These are phyloP conservation scores for Nemania sp. DNA, from an alignment of 2,329 filamentous ascomycete genomes.

Conservation along the genomic window DNA sequence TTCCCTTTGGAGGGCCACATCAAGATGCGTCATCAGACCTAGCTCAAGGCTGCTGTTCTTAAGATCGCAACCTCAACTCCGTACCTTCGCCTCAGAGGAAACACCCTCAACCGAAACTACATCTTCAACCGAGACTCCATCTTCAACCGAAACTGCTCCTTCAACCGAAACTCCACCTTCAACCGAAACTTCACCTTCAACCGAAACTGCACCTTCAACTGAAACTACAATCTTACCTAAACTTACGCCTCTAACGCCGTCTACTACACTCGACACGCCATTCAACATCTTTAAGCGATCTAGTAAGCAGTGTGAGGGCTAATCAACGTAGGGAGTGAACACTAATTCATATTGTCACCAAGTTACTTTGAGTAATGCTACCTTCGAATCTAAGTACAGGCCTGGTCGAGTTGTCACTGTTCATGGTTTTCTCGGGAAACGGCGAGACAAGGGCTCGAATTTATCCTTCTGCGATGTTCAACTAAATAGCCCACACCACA, in stretches of 20 bases:
- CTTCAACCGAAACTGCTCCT: neutral
- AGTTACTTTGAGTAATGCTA: conserved; percentile 18
- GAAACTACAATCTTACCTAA: neutral
- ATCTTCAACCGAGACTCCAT: neutral
- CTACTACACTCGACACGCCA: neutral
- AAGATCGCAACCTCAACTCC: conserved; percentile 8
- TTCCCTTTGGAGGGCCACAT: conserved; percentile 21
- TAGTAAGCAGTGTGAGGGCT: conserved; percentile 39
- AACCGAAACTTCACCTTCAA: neutral
- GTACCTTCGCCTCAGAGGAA: conserved; percentile 11
- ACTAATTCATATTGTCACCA: conserved; percentile 9
- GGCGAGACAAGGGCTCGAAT: conserved; percentile 74
- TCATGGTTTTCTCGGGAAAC: conserved; percentile 78
- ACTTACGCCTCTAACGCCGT: too few relatives aligned
- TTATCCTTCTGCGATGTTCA: conserved; percentile 76
- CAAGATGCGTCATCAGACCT: conserved; percentile 10
- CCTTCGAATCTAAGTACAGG: conserved; percentile 33
- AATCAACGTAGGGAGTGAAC: neutral
- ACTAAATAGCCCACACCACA: conserved; percentile 29
- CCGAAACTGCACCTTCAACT: too few relatives aligned
- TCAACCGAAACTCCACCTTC: neutral
- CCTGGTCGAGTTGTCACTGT: conserved; percentile 60
- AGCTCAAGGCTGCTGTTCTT: neutral
- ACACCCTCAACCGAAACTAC: too few relatives aligned
- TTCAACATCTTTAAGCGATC: conserved; percentile 38